Conservation (phyloP, 257 asterid genomes). For the Solanum sejunctum region DNA sequence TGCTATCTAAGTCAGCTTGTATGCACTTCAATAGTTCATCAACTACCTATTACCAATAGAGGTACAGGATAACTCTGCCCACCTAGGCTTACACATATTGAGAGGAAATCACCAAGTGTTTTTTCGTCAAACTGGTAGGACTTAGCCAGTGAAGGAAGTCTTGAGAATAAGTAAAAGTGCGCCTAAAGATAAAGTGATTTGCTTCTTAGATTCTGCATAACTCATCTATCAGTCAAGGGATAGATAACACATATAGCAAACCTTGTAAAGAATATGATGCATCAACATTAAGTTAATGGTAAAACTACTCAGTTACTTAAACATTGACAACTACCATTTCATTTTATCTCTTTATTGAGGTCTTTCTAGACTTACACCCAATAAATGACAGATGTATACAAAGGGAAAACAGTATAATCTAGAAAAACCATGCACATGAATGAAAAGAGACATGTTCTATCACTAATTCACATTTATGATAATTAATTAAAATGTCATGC, state of each 20-base stretch:
- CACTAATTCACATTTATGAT: background rate
- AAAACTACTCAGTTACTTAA: background rate
- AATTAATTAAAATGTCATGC: background rate
- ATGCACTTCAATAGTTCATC: background rate
- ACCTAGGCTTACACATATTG: too few relatives aligned
- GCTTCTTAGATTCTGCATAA: background rate
- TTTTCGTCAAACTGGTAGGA: background rate
- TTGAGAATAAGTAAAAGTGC: background rate
- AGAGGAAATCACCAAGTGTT: too few relatives aligned
- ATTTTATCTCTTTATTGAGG: background rate
- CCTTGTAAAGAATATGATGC: background rate
- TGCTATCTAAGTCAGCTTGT: background rate
- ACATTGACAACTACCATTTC: background rate
- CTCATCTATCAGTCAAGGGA: background rate
- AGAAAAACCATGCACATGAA: background rate
- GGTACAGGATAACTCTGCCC: too few relatives aligned
- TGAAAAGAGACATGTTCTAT: background rate
- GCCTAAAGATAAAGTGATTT: background rate
- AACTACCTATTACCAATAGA: too few relatives aligned
- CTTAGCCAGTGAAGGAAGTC: background rate
- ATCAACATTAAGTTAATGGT: background rate
- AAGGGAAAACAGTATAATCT: background rate
- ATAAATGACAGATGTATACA: background rate
- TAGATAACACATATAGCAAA: background rate
- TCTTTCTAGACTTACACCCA: background rate